These are phyloP conservation scores for Helichrysum umbraculigerum DNA, from an alignment of 129 eudicot genomes.

Conservation along the genomic window DNA sequence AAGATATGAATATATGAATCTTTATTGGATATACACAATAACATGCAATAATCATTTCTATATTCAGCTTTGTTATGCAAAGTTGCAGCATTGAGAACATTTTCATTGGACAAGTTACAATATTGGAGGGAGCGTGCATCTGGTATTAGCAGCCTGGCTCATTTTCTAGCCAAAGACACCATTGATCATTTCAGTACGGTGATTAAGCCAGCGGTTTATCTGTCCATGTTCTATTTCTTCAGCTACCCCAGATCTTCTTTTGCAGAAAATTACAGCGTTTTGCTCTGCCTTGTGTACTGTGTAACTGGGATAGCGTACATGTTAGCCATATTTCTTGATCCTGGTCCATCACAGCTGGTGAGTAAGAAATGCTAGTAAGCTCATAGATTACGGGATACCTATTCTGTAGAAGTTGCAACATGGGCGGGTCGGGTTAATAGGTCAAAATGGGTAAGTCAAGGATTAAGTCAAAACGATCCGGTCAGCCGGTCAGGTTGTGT, in stretches of 20 bases:
- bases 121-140: constrained; percentile 87
- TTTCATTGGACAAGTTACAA: constrained; percentile 81
- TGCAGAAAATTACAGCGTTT: constrained; percentile 63
- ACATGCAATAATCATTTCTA: constrained; percentile 3
- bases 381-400: not conserved
- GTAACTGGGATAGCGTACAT: constrained; percentile 88
- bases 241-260: constrained; percentile 86
- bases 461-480: not conserved
- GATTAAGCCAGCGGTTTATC: constrained; percentile 81
- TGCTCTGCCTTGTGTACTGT: constrained; percentile 88
- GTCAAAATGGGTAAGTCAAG: not conserved
- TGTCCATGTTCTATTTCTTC: constrained; percentile 86
- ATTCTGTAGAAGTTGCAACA: not conserved
- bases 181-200: constrained; percentile 68
- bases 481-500: too few species aligned
- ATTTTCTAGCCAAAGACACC: constrained; percentile 84
- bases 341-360: constrained; percentile 96
- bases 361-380: constrained; percentile 17
- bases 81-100: constrained; percentile 88
- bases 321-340: constrained; percentile 84
- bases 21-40: not conserved
- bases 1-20: not conserved
- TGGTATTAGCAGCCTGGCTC: constrained; percentile 89
- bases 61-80: constrained; percentile 84
- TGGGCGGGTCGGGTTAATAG: not conserved